Evolutionary conservation across 148 eudicot species (phyloP), one percentile per base, ranked within the genome.

Genomic region (Vaccinium vitisidaea): DNA sequence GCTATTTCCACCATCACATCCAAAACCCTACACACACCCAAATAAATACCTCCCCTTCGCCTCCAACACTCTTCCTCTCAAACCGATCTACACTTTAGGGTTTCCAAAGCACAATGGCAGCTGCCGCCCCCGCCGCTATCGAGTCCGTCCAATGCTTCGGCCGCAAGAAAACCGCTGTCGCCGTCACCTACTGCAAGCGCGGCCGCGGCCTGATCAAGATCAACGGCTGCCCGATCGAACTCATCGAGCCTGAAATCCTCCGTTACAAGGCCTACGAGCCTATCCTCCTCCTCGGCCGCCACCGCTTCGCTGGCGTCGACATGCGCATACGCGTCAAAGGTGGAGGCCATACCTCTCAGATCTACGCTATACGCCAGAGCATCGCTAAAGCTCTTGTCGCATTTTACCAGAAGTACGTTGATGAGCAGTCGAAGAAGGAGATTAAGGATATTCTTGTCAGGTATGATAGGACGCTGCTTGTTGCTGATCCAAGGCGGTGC

Each of bases 311-410:
- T 54, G 92, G 89, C 6, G 92, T 90, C 5, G 92, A 90, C 85
- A 90, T 90, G 92, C 84, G 92, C 74, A 86, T 90, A 67, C 86
- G 90, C n/a, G 92, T 90, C 61, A 90, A 90, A 46, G 92, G 92
- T 5, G 92, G 92, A 5, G 92, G 92, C 11, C 90, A 90, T 84
- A 90, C 92, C 13, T 90, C 92, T 0, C 92, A 90, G 87, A 90
- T 90, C 80, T 90, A 90, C 74, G 92, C 92, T 16, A 90, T 90
- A 50, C 86, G 92, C 2, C 92, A 90, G 88, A 88, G 90, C 71
- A 90, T 90, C 16, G 89, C 92, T n/a, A 90, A 90, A 59, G 90
- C 92, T 0, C 86, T 90, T 6, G 90, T 90, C 1, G 92, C 92
- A 1, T 90, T 27, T 80, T 88, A 90, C 80, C 92, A 90, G 90